These are phyloP conservation scores for Boletus sp. DNA, from an alignment of 1,284 basidiomycete genomes.

Conservation along the genomic window DNA sequence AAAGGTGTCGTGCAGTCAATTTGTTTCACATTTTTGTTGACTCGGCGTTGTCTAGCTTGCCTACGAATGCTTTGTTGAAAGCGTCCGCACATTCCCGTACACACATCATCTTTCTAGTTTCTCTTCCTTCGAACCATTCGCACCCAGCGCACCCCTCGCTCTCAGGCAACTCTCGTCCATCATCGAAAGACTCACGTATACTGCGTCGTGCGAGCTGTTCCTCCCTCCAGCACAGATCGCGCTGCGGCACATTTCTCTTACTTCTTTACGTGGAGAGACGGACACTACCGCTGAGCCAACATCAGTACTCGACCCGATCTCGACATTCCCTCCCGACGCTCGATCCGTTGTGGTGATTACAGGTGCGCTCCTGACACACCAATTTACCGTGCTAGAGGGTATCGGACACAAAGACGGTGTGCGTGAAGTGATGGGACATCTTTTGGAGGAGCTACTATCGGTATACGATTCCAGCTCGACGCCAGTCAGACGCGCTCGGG, in stretches of 20 bases:
- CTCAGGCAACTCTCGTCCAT: slow-evolving; percentile 59
- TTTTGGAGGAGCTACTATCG: slow-evolving; percentile 54
- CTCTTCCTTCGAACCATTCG: slow-evolving; percentile 38
- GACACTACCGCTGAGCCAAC: not conserved
- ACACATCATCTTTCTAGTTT: slow-evolving; percentile 28
- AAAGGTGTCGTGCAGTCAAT: slow-evolving; percentile 47
- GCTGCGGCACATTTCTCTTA: slow-evolving; percentile 13
- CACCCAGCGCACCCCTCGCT: slow-evolving; percentile 39
- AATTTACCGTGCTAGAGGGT: slow-evolving; percentile 56
- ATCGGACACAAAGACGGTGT: slow-evolving; percentile 60
- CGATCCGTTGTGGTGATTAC: slow-evolving; percentile 37
- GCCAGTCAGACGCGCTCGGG: slow-evolving; percentile 58
- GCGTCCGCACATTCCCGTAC: slow-evolving; percentile 60
- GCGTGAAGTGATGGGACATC: slow-evolving; percentile 39
- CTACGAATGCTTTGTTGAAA: slow-evolving; percentile 57
- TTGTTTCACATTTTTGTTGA: slow-evolving; percentile 9
- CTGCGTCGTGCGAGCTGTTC: slow-evolving; percentile 66
- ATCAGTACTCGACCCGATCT: not conserved
- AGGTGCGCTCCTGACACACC: slow-evolving; percentile 64
- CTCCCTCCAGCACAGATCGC: slow-evolving; percentile 47
- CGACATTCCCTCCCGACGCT: slow-evolving; percentile 25
- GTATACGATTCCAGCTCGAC: slow-evolving; percentile 51
- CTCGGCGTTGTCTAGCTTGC: slow-evolving; percentile 50
- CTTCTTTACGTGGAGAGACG: not conserved
- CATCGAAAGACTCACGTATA: slow-evolving; percentile 66